Conservation (phyloP, 495 filamentous ascomycete genomes). For the Penicillium coffeae region DNA sequence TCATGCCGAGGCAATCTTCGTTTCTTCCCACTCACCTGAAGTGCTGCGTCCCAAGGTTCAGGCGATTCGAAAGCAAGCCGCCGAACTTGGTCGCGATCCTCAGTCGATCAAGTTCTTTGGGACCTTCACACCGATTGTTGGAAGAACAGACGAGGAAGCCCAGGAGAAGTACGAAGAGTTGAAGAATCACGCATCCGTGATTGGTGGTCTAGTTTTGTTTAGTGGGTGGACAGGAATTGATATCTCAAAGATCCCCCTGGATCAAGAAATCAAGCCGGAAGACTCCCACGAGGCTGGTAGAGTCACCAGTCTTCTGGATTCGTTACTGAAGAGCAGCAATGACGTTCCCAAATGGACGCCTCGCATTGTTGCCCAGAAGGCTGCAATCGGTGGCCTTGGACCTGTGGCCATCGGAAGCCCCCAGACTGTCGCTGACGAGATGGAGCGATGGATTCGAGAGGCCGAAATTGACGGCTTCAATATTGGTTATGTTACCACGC, state of each 20-base stretch:
- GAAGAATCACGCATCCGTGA: constrained; percentile 47
- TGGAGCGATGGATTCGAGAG: constrained; percentile 56
- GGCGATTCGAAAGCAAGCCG: constrained; percentile 51
- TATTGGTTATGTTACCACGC: constrained; percentile 50
- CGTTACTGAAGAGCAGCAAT: constrained; percentile 47
- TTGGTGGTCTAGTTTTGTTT: constrained; percentile 58
- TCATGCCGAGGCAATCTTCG: constrained; percentile 64
- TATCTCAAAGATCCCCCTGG: constrained; percentile 51
- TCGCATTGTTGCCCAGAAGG: constrained; percentile 50
- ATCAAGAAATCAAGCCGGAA: constrained; percentile 51
- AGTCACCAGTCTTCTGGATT: constrained; percentile 48
- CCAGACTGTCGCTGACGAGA: constrained; percentile 51
- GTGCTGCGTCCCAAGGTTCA: constrained; percentile 50
- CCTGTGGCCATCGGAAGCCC: constrained; percentile 52
- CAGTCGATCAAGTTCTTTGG: constrained; percentile 57
- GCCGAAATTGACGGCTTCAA: constrained; percentile 63
- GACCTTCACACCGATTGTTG: constrained; percentile 55
- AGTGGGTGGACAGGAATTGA: constrained; percentile 62
- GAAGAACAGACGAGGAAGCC: constrained; percentile 54
- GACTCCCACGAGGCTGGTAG: constrained; percentile 52
- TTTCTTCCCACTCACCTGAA: constrained; percentile 50
- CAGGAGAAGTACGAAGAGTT: constrained; percentile 48
- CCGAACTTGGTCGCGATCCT: constrained; percentile 50
- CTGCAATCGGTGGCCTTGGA: constrained; percentile 55
- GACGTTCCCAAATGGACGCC: constrained; percentile 52